A percentile compares a stretch with the other conserved stretches of the same genome.
phyloP scores from a whole-genome alignment of 345 rosid species.

The Mallotus nudiflorus region DNA sequence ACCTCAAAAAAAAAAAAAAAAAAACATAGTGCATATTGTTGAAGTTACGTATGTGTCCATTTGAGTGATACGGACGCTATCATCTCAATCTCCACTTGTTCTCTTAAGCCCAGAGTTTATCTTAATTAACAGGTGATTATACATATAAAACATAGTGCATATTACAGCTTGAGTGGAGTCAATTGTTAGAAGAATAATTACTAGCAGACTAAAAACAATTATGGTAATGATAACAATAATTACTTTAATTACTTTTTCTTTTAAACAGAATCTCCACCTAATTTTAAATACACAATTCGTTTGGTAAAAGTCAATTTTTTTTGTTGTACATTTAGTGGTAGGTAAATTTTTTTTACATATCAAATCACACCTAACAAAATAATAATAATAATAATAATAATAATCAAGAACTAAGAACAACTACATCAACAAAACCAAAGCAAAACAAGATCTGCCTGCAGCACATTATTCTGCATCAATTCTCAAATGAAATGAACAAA shows the following conservation, averaged over 20 bases:
- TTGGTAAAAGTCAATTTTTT: no score
- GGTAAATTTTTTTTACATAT: no score
- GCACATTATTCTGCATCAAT: neutral
- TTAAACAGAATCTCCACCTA: neutral
- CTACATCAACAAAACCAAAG: neutral
- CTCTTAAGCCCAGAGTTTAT: neutral
- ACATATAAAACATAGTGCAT: neutral
- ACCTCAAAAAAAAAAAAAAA: neutral
- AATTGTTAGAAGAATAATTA: neutral
- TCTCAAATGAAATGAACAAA: neutral
- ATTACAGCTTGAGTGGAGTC: neutral
- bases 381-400: neutral
- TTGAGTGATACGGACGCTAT: no score
- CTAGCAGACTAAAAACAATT: neutral
- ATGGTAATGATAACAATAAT: neutral
- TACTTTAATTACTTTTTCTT: neutral
- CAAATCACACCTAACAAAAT: no score
- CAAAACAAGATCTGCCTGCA: slow-evolving; percentile 2
- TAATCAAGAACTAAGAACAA: neutral
- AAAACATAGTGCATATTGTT: no score
- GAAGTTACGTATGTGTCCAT: no score
- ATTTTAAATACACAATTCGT: neutral
- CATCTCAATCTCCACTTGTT: neutral
- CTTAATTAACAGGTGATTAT: neutral
- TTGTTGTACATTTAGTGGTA: no score